Evolutionary conservation across 208 protist genomes (phyloP).

Genomic region (Trypanosoma vivax): DNA sequence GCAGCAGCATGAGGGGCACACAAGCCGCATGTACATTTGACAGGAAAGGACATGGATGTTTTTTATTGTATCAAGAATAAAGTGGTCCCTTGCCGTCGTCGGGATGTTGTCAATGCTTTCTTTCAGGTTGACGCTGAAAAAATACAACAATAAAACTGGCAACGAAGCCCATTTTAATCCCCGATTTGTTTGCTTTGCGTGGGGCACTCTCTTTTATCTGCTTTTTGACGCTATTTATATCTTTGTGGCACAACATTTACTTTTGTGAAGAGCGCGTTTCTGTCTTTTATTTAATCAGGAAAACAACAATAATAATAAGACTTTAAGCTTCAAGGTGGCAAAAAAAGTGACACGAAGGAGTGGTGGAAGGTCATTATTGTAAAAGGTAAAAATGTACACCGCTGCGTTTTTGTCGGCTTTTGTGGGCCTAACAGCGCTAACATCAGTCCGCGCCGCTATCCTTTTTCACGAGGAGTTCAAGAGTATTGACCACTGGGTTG

Average conservation of each 20-base stretch:
- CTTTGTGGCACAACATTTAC: background rate
- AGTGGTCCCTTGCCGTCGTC: too few relatives aligned
- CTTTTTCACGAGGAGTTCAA: constrained; percentile 76
- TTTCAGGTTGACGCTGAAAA: too few relatives aligned
- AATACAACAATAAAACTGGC: too few relatives aligned
- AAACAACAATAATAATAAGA: background rate
- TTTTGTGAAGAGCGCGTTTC: background rate
- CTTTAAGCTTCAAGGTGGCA: too few relatives aligned
- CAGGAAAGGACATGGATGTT: too few relatives aligned
- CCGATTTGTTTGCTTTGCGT: too few relatives aligned
- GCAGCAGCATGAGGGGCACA: background rate
- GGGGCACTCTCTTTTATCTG: background rate
- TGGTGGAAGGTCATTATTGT: background rate
- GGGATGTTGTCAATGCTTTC: too few relatives aligned
- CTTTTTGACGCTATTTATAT: background rate
- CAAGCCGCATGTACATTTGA: too few relatives aligned
- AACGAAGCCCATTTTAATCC: too few relatives aligned
- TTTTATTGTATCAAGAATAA: too few relatives aligned
- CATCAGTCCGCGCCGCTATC: constrained; percentile 33
- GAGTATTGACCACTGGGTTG: constrained; percentile 50
- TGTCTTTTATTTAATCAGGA: background rate
- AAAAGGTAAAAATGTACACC: constrained; percentile 5
- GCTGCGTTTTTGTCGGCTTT: constrained; percentile 14
- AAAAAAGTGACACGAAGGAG: constrained; percentile 1
- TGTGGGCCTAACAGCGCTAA: constrained; percentile 18